Evolutionary conservation across 139 green algal species (phyloP), one percentile per base, ranked within the genome.

Genomic region (Tetraselmis chui): DNA sequence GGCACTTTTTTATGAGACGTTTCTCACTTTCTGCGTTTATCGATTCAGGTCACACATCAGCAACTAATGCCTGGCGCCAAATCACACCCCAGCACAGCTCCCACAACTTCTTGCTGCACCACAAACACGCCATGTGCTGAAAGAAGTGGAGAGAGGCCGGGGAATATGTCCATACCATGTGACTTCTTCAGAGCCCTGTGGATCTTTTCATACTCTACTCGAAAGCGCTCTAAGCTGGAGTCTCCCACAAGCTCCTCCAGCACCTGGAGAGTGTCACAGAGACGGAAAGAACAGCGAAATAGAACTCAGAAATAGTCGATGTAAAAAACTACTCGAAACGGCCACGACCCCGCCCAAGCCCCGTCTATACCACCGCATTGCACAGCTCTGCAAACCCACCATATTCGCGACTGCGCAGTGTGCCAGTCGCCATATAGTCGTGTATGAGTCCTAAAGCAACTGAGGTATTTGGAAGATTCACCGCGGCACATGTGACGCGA

Each of bases 121-220:
- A n/a, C n/a, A n/a, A n/a, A n/a, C n/a, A n/a, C n/a, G n/a, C n/a
- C n/a, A n/a, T n/a, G n/a, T n/a, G n/a, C n/a, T n/a, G n/a, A n/a
- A n/a, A n/a, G n/a, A n/a, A 18, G 45, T 5, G 45, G 45, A 18
- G 45, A 18, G 45, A 18, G 45, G 45, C 11, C 11, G 45, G 45
- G 45, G 45, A 67, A 25, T 67, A 80, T 86, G 28, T 25, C 30
- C 79, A 22, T 67, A 95, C 93, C 93, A 81, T 97, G 92, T 0
- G 94, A 97, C 81, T 97, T 97, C 45, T 92, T 91, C 1, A 98
- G 86, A 2, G 93, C 89, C 25, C 92, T 83, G 83, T 94, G 91
- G 0, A 98, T 87, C 85, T 97, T 97, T 45, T 98, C 94, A 84
- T 97, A 98, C 81, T 98, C 93, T 5, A 92, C 84, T 0, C 92